Evolutionary conservation across 345 rosid genomes (phyloP).

Genomic region (Geranium rotundifolium): DNA sequence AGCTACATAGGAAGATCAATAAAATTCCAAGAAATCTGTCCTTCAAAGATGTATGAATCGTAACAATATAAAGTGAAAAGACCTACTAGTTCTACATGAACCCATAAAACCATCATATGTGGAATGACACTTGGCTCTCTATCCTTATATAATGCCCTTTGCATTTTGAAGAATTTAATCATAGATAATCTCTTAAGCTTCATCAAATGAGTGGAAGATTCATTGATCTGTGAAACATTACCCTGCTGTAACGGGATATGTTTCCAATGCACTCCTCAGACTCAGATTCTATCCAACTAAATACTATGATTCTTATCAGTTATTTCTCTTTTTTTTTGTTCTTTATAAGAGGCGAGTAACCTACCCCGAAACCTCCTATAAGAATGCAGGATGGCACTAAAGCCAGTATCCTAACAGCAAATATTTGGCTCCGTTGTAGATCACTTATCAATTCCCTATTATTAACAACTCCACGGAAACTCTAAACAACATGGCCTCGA

Average conservation of each 20-base stretch:
- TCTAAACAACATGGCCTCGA: not conserved
- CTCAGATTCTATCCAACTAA: no score
- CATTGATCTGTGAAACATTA: no score
- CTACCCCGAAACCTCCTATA: not conserved
- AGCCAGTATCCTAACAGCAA: not conserved
- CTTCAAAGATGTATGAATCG: not conserved
- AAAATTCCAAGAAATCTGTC: not conserved
- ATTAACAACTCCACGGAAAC: not conserved
- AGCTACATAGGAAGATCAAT: not conserved
- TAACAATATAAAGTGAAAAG: not conserved
- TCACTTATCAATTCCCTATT: not conserved
- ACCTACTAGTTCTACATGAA: not conserved
- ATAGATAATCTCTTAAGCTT: no score
- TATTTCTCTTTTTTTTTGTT: no score
- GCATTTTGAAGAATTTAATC: not conserved
- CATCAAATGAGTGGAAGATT: no score
- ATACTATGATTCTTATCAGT: not conserved
- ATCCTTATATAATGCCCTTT: not conserved
- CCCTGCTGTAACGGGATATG: no score
- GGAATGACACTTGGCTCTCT: not conserved
- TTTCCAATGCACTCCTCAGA: no score
- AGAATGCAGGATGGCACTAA: not conserved
- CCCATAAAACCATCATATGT: not conserved
- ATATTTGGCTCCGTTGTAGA: not conserved
- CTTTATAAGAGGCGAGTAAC: not conserved